These are phyloP conservation scores for Syzygium grande DNA, from an alignment of 345 rosid species.

Conservation along the genomic window DNA sequence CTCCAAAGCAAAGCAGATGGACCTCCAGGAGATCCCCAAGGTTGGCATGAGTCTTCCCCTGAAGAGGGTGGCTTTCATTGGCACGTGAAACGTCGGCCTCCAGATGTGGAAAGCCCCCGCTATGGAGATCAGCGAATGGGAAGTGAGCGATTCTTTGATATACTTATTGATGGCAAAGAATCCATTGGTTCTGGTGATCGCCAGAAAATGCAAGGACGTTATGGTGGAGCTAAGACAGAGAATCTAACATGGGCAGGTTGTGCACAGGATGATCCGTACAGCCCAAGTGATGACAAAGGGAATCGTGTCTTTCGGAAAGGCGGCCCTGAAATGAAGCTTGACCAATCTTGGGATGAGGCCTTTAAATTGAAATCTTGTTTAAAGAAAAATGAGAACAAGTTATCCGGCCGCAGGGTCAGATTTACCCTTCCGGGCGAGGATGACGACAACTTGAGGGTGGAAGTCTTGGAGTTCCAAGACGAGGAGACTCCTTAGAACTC, in stretches of 20 bases:
- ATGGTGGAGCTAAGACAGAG: background rate
- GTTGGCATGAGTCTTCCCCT: background rate
- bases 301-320: background rate
- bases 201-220: background rate
- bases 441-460: background rate
- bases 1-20: background rate
- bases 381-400: conserved; percentile 12
- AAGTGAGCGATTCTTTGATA: background rate
- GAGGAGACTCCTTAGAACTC: background rate
- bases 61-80: background rate
- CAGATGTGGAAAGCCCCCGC: background rate
- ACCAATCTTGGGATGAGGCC: background rate
- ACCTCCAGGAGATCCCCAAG: background rate
- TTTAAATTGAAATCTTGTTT: conserved; percentile 22
- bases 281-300: background rate
- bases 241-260: background rate
- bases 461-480: conserved; percentile 5
- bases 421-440: conserved; percentile 16
- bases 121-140: background rate
- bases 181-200: background rate
- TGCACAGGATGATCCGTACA: background rate
- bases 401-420: conserved; percentile 9
- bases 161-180: background rate
- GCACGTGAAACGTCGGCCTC: background rate
- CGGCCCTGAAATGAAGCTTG: background rate